phyloP scores from a whole-genome alignment of 2,329 filamentous ascomycete species.

The Neocatenulostroma microsporum region DNA sequence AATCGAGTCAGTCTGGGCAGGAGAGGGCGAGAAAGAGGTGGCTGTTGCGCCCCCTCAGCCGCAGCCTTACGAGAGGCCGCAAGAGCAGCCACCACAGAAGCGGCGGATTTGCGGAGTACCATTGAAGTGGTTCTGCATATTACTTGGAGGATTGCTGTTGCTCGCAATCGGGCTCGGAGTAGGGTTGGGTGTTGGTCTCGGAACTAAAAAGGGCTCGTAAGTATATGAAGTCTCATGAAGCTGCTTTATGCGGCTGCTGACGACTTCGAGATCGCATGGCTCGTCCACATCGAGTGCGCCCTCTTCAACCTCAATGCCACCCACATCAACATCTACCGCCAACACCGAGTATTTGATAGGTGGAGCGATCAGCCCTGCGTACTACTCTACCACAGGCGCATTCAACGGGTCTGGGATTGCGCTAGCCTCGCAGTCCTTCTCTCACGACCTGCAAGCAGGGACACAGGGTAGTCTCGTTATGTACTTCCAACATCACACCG shows the following conservation, averaged over 20 bases:
- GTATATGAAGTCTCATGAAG: no score
- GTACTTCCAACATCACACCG: constrained; percentile 40
- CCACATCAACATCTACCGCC: constrained; percentile 5
- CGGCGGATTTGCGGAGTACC: constrained; percentile 18
- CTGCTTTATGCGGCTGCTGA: no score
- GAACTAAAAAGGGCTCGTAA: constrained; percentile 22
- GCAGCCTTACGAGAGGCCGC: constrained; percentile 8
- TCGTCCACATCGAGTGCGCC: not conserved
- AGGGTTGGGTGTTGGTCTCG: constrained; percentile 32
- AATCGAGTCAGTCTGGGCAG: constrained; percentile 20
- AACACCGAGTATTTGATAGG: constrained; percentile 28
- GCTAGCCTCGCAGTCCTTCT: constrained; percentile 38
- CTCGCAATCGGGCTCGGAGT: constrained; percentile 29
- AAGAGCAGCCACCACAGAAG: constrained; percentile 5
- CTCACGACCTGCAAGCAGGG: constrained; percentile 17
- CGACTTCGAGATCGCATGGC: not conserved
- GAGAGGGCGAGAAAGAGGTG: constrained; percentile 26
- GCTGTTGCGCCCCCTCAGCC: constrained; percentile 12
- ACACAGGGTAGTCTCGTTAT: constrained; percentile 34
- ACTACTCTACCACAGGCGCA: constrained; percentile 35
- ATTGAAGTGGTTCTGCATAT: constrained; percentile 13
- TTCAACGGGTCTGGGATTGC: constrained; percentile 44
- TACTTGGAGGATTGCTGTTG: constrained; percentile 21
- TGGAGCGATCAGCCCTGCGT: constrained; percentile 32
- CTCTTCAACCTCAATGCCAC: not conserved